These are phyloP conservation scores for Fraxinus albicans DNA, from an alignment of 305 asterid genomes.

Conservation along the genomic window DNA sequence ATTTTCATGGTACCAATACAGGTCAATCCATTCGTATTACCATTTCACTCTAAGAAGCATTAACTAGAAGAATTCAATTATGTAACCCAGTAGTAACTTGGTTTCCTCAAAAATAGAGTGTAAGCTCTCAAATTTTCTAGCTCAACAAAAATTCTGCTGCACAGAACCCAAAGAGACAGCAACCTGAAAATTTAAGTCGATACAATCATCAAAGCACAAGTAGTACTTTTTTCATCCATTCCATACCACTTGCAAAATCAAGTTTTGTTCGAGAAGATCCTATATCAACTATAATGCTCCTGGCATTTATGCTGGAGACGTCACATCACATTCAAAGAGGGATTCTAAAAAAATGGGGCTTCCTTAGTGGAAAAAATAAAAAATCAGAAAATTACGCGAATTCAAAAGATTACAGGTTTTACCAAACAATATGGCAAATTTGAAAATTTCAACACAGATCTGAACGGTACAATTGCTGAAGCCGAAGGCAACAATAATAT, in stretches of 20 bases:
- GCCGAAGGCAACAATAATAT: background rate
- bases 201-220: too few relatives aligned
- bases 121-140: background rate
- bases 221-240: background rate
- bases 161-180: too few relatives aligned
- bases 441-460: background rate
- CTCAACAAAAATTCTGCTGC: background rate
- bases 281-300: background rate
- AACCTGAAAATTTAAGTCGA: too few relatives aligned
- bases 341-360: background rate
- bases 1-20: background rate
- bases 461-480: background rate
- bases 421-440: background rate
- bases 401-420: background rate
- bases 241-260: background rate
- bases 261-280: background rate
- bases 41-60: background rate
- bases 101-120: background rate
- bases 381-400: background rate
- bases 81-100: background rate
- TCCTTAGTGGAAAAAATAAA: background rate
- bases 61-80: background rate
- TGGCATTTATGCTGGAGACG: background rate
- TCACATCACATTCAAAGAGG: background rate
- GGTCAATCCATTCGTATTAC: background rate